Conservation (phyloP, 2,329 filamentous ascomycete genomes). For the Colletotrichum plurivorum region DNA sequence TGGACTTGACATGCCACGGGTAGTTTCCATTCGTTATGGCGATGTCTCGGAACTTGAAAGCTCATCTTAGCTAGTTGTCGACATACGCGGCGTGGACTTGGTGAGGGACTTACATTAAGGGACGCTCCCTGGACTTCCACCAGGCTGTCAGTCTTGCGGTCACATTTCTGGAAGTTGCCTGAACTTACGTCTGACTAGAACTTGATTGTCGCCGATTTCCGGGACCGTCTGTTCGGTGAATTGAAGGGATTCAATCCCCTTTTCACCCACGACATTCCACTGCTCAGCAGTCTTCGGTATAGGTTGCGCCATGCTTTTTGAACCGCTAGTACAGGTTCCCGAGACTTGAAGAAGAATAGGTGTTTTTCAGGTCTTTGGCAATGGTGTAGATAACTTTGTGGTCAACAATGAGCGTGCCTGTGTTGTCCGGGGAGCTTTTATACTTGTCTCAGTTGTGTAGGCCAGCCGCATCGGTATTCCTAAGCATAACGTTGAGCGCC, state of each 20-base stretch:
- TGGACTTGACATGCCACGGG: conserved; percentile 43
- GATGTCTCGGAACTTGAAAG: conserved; percentile 23
- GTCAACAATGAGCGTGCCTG: too few relatives aligned
- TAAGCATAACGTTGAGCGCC: too few relatives aligned
- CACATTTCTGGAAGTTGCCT: conserved; percentile 52
- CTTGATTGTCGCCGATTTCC: conserved; percentile 31
- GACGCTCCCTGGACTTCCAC: conserved; percentile 40
- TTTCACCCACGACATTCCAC: conserved; percentile 26
- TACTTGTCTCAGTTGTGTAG: too few relatives aligned
- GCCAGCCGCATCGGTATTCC: too few relatives aligned
- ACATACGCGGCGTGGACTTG: not conserved
- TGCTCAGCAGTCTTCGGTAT: conserved; percentile 4
- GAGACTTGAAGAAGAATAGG: not conserved
- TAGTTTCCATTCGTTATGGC: conserved; percentile 49
- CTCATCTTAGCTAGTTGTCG: conserved; percentile 19
- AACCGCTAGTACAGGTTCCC: not conserved
- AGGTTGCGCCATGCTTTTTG: conserved; percentile 1
- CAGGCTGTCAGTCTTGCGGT: conserved; percentile 29
- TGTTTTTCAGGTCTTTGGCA: too few relatives aligned
- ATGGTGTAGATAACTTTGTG: too few relatives aligned
- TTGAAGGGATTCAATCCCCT: conserved; percentile 19
- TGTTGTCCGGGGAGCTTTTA: too few relatives aligned
- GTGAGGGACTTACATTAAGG: conserved; percentile 12
- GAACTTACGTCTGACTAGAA: conserved; percentile 47
- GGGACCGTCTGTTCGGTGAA: conserved; percentile 20